Base-by-base conservation (phyloP, 2,329 filamentous ascomycete genomes). In the Cladosporium oxysporum region DNA sequence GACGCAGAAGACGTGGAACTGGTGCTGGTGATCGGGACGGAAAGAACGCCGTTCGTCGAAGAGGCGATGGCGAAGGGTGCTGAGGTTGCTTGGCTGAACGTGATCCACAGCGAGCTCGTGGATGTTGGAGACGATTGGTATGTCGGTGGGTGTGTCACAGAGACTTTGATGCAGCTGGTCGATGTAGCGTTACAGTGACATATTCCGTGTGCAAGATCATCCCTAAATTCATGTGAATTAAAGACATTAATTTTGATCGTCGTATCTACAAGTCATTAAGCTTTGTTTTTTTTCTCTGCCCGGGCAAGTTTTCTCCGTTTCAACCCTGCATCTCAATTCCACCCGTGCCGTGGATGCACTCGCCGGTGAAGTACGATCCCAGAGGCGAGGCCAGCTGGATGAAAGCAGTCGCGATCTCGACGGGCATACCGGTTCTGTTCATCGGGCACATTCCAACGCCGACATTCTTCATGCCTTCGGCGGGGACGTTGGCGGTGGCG, bases 401-500 rank as follows among this genome's bases (percentile, higher is more conserved):
- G 57, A 73, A 75, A 10, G 72, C 71, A 7, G 71, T 73, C 1
- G 72, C 73, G 2, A 73, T 68, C 65, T 75, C 73, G n/a, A 73
- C 68, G 8, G 73, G 73, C 73, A 75, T 75, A 41, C 75, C 75
- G 1, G 74, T 71, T 16, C 75, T 69, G 29, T 71, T 69, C 37
- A 75, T 58, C 2, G 62, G 62, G 14, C 73, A 73, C 12, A 66
- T 69, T 55, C 69, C 71, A n/a, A 72, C 66, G 18, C 73, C 73
- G 26, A 74, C 67, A 14, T 65, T 66, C 58, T 73, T 68, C 65
- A 73, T 71, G 14, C 61, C 69, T 2, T 73, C 72, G 12, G 71
- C 50, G 1, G 73, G 72, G 31, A 77, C 75, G 52, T 69, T 78
- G 75, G 80, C 80, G 0, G 79, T 81, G 0, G 78, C 74, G 1